phyloP scores from a whole-genome alignment of 257 asterid genomes.

The Forsythia viridissima region DNA sequence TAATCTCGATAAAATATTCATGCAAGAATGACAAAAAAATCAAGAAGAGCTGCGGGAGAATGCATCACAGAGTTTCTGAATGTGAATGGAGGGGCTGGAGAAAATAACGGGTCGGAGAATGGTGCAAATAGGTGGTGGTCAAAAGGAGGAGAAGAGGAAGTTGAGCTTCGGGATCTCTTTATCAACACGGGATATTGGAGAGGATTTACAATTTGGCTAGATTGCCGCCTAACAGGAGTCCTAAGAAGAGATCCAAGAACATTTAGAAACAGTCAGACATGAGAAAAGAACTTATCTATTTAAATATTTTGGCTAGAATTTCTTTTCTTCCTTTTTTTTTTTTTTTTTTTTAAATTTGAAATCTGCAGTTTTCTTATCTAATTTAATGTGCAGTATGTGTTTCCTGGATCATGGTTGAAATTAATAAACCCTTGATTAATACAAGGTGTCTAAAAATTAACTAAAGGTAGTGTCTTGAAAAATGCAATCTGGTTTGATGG shows the following conservation, averaged over 20 bases:
- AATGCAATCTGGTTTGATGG: not conserved
- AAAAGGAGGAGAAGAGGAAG: not conserved
- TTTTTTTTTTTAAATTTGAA: not conserved
- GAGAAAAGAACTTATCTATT: not conserved
- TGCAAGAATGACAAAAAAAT: not conserved
- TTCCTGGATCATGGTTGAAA: not conserved
- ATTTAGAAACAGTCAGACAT: not conserved
- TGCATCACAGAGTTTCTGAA: not conserved
- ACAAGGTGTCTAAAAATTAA: not conserved
- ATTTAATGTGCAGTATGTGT: not conserved
- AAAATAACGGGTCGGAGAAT: not conserved
- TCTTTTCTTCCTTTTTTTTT: not conserved
- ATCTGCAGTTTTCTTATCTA: not conserved
- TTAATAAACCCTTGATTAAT: not conserved
- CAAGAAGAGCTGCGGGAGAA: not conserved
- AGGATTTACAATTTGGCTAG: not conserved
- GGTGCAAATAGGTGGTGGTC: not conserved
- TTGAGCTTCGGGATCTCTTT: not conserved
- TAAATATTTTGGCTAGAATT: not conserved
- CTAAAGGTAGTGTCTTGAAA: not conserved
- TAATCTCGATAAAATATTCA: constrained; percentile 23
- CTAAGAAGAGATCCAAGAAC: constrained; percentile 6
- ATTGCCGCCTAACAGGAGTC: not conserved
- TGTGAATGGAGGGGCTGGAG: not conserved
- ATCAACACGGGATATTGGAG: not conserved